These are phyloP conservation scores for Penicillium sp. DNA, from an alignment of 2,329 filamentous ascomycete species.

Conservation along the genomic window DNA sequence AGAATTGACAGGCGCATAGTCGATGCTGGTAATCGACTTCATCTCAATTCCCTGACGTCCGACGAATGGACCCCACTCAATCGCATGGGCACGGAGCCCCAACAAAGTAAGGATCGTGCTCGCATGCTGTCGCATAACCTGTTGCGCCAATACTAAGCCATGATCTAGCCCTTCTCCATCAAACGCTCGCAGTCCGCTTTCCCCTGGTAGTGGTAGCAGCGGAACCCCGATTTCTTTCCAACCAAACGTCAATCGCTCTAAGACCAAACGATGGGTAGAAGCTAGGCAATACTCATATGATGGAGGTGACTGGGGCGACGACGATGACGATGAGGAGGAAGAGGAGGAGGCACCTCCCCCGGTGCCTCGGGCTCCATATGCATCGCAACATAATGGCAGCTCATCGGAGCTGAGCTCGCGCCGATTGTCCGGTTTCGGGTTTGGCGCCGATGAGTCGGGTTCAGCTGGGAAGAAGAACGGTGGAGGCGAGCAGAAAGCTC, in stretches of 20 bases:
- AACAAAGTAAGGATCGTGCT: constrained; percentile 25
- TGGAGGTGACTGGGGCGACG: constrained; percentile 87
- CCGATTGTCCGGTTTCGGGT: constrained; percentile 18
- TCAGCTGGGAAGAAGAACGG: constrained; percentile 29
- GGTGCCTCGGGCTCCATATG: constrained; percentile 24
- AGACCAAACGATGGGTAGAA: constrained; percentile 94
- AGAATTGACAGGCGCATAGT: constrained; percentile 10
- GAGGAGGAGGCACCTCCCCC: constrained; percentile 54
- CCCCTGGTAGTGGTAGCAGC: constrained; percentile 26
- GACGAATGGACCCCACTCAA: constrained; percentile 29
- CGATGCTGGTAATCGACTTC: constrained; percentile 15
- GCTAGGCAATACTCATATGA: constrained; percentile 85
- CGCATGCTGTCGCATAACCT: background rate
- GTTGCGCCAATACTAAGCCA: constrained; percentile 16
- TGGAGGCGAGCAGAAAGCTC: constrained; percentile 46
- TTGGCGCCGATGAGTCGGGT: constrained; percentile 16
- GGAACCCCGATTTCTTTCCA: constrained; percentile 65
- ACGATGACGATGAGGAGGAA: constrained; percentile 64
- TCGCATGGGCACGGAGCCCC: constrained; percentile 26
- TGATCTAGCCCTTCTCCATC: constrained; percentile 18
- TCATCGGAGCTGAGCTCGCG: constrained; percentile 23
- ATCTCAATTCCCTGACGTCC: constrained; percentile 2
- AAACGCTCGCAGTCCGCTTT: constrained; percentile 29
- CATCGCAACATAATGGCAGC: constrained; percentile 30
- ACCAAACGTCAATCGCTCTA: constrained; percentile 82